Evolutionary conservation across 2,329 filamentous ascomycete genomes (phyloP), one percentile per base, ranked within the genome.

Genomic region (Cercospora citrullina): DNA sequence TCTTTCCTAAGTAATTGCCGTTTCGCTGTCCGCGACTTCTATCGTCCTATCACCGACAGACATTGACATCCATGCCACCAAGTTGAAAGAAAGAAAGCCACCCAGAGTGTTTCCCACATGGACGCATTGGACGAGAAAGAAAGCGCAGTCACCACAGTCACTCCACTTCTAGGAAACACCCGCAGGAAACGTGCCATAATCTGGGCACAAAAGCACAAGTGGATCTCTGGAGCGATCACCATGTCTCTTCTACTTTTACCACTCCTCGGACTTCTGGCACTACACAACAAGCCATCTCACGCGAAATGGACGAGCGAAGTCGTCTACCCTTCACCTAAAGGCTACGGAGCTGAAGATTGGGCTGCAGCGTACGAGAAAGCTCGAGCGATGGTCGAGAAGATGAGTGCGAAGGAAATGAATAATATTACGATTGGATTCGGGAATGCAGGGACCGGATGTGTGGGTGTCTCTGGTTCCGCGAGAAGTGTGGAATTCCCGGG

Each of bases 401-500:
- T 80, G 77, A 77, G 73, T 5, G 67, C 75, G 16, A 74, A 75
- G 55, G 78, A 79, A 65, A 79, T 79, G 75, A 77, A 77, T 66
- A 79, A 79, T 61, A 68, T 80, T 68, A 80, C 78, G 8, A 70
- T 77, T 18, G 78, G 78, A 8, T 73, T 74, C 42, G 64, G 69
- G 6, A 75, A 74, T 36, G 68, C 68, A 10, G 68, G 73, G n/a
- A 78, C 72, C 30, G 76, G 78, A 18, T 81, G 79, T 68, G 75
- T 77, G 30, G 80, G 80, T 9, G 75, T 79, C 61, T 79, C 76
- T 67, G 75, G 77, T 8, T 73, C 75, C 16, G 75, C 78, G 21
- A 73, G 73, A 5, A 73, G 77, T 42, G 69, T 81, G 14, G 77
- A 76, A 10, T 82, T 80, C 65, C 78, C 79, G 5, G 80, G 79